A percentile compares a stretch with the other conserved stretches of the same genome.
These are phyloP conservation scores for Aspergillus indologenus DNA, from an alignment of 495 filamentous ascomycete species.

Conservation along the genomic window DNA sequence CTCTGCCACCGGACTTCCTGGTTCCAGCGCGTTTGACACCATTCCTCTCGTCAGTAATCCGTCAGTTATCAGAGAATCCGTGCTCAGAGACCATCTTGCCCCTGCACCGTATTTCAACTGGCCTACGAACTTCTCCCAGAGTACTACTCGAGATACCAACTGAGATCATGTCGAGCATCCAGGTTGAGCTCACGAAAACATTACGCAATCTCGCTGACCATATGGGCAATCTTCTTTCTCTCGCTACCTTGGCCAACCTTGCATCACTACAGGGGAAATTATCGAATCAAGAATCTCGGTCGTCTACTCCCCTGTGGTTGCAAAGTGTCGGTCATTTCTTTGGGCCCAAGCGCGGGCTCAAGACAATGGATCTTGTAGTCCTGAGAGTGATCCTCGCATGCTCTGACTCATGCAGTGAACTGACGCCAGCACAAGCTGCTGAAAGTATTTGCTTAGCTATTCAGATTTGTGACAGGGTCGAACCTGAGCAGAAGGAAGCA, in stretches of 20 bases:
- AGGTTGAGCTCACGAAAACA: slow-evolving; percentile 44
- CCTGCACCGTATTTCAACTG: slow-evolving; percentile 39
- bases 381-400: slow-evolving; percentile 52
- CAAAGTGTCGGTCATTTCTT: slow-evolving; percentile 48
- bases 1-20: slow-evolving; percentile 33
- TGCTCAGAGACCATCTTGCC: slow-evolving; percentile 42
- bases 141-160: slow-evolving; percentile 34
- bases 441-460: slow-evolving; percentile 51
- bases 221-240: slow-evolving; percentile 46
- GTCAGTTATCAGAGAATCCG: slow-evolving; percentile 31
- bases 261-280: slow-evolving; percentile 18
- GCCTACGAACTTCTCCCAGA: slow-evolving; percentile 28
- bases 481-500: slow-evolving; percentile 32
- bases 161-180: slow-evolving; percentile 42
- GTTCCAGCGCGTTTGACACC: slow-evolving; percentile 38
- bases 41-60: slow-evolving; percentile 41
- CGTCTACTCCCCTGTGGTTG: slow-evolving; percentile 29
- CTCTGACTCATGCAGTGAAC: slow-evolving; percentile 37
- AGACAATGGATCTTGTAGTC: slow-evolving; percentile 55
- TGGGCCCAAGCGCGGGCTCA: slow-evolving; percentile 44
- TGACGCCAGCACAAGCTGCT: slow-evolving; percentile 38
- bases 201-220: slow-evolving; percentile 46
- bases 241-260: slow-evolving; percentile 48
- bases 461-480: slow-evolving; percentile 44
- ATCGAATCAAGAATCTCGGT: slow-evolving; percentile 8